phyloP scores from a whole-genome alignment of 306 rosid genomes.

The Fagus crenata region DNA sequence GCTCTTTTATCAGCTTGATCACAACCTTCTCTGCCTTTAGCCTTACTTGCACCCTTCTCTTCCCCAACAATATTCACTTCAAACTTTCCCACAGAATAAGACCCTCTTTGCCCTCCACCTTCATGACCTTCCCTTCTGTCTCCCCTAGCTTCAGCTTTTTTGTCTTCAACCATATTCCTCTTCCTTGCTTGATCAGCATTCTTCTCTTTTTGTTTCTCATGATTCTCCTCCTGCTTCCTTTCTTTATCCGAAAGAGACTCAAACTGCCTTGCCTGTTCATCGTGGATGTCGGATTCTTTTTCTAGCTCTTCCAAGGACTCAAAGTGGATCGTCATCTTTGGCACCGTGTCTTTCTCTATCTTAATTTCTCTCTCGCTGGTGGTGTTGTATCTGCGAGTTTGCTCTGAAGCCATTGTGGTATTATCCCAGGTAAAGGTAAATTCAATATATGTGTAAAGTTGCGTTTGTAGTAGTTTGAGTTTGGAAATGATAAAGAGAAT shows the following conservation, averaged over 20 bases:
- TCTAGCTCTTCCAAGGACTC: conserved; percentile 46
- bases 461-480: not conserved
- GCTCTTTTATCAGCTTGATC: not conserved
- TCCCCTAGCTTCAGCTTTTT: conserved; percentile 23
- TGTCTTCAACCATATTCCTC: conserved; percentile 16
- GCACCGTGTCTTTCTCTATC: conserved; percentile 49
- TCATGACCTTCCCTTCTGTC: not conserved
- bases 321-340: conserved; percentile 54
- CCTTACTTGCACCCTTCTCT: conserved; percentile 16
- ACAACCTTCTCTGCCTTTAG: conserved; percentile 1
- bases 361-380: conserved; percentile 41
- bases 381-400: conserved; percentile 46
- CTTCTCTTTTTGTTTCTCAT: conserved; percentile 18
- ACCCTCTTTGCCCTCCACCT: conserved; percentile 7
- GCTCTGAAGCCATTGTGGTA: conserved; percentile 57
- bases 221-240: conserved; percentile 13
- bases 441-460: not conserved
- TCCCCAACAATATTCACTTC: conserved; percentile 18
- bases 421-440: too few relatives aligned
- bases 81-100: conserved; percentile 23
- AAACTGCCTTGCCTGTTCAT: conserved; percentile 30
- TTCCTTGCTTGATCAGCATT: conserved; percentile 27
- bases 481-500: not conserved
- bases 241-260: conserved; percentile 54
- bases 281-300: not conserved